Base-by-base conservation (phyloP, 2,329 filamentous ascomycete species). In the Alternaria tenuissima region DNA sequence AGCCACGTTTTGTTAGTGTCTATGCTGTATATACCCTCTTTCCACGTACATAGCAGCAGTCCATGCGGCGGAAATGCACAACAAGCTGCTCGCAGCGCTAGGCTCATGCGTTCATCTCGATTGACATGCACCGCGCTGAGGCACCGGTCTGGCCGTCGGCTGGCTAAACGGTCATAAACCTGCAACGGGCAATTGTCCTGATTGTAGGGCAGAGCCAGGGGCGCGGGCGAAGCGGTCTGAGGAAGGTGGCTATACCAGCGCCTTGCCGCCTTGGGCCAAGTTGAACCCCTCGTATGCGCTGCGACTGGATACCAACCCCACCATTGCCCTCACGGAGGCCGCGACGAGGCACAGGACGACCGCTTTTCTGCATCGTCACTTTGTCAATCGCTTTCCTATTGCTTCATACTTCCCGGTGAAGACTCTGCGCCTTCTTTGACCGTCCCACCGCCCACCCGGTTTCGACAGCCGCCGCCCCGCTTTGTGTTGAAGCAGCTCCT, bases 391-490 rank as follows among this genome's bases (percentile, higher is more conserved):
- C 60, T 59, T 66, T 36, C 46, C 48, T 52, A 43, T 58, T 64
- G 34, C 62, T 62, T 42, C 24, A 60, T 32, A 42, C 42, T 60
- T 53, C 39, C 59, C 57, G 55, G 59, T 62, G 59, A 68, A 64
- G 65, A 65, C 22, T 57, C 58, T 65, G 63, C 63, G 49, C 60
- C 43, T 52, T 46, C 30, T 32, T 54, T 57, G 57, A 58, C 60
- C 46, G 57, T 52, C 55, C 55, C 46, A 62, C 63, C 59, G 52
- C 64, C 55, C 20, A 56, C 61, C 52, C 52, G 57, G 59, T 66
- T 62, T 67, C 63, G 53, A 65, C 61, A 65, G 63, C 62, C 59
- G 65, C 69, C 67, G 56, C 61, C 57, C 58, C 61, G 63, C 63
- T 60, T 66, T 65, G 59, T 63, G 54, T 60, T 51, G 55, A 52